Evolutionary conservation across 2,329 filamentous ascomycete species (phyloP), one percentile per base, ranked within the genome.

Genomic region (Biscogniauxia mediterranea): DNA sequence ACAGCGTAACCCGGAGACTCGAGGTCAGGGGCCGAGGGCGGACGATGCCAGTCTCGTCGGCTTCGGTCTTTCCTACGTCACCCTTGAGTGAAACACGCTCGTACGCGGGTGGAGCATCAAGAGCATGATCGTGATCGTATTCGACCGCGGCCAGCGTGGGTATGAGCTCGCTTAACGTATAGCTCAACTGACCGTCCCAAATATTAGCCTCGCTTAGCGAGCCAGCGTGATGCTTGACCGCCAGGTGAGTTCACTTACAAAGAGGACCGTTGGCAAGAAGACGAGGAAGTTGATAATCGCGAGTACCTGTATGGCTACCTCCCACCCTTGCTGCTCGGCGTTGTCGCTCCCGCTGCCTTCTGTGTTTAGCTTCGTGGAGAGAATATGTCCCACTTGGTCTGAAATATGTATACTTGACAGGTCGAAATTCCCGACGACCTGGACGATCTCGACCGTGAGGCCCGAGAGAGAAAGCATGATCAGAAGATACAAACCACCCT

Each of bases 121-220:
- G 19, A 5, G 50, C 19, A 6, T 21, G 19, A 58, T 83, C 80
- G 71, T 84, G 19, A 57, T 83, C 80, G 71, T 84, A 79, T 70
- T 85, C 83, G 63, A 85, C 74, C 59, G 83, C 82, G 70, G 83
- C 79, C 61, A 85, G 77, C 62, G 79, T 75, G 46, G 81, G 79
- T 67, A 80, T 81, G 66, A 85, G 70, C 54, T 71, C 69, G 58
- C 72, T 67, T 26, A 85, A 68, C 7, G 81, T 81, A 74, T 85
- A 86, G 53, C 69, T 64, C 58, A 79, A 63, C 81, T 85, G 11
- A 26, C 17, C 11, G 28, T 38, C 20, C 23, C 17, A 49, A n/a
- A 19, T 20, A 23, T 62, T 63, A 62, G 55, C 52, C 55, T 28
- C 17, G 28, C 17, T 51, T n/a, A 15, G 42, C 51, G 15, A 25